Evolutionary conservation across 495 filamentous ascomycete species (phyloP), one percentile per base, ranked within the genome.

Genomic region (Cercophora scortea): DNA sequence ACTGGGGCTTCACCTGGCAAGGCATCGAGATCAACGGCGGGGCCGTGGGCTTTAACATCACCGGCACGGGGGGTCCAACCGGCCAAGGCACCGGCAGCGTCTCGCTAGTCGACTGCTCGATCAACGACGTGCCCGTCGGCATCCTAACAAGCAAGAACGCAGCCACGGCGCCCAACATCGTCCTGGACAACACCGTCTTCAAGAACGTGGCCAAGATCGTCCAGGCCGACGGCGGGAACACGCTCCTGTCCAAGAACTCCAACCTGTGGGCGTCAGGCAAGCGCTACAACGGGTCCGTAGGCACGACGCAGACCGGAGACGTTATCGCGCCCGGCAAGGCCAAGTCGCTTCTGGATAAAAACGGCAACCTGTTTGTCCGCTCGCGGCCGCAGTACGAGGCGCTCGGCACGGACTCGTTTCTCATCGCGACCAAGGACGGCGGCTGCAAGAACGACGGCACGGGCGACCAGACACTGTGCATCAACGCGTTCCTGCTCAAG

Each of bases 1-100:
- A 90, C 64, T 94, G 89, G 90, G 78, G 83, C 9, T 96, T 88
- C 84, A 82, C 80, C 44, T 81, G 90, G 71, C 18, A 19, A 76
- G 44, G 5, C 41, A 6, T 54, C 62, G 15, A 18, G 2, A 42
- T 66, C n/a, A 15, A 15, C 49, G 51, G 45, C n/a, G 48, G 50
- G 42, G 11, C 16, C 8, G 53, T 61, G 13, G 63, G 17, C 36
- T 56, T 66, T 35, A 58, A 63, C 35, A 54, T 61, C 13, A 54
- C 19, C 8, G 58, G 69, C 10, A 76, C 70, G 13, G 73, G 72
- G 12, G 70, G 63, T 8, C 60, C 66, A 3, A 52, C 18, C 25
- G 75, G 76, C 57, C 83, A 85, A 61, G 78, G 75, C 13, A 81
- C 83, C 32, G 85, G 86, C 33, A 86, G 83, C 0, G 74, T 90